A percentile compares a stretch with the other conserved stretches of the same genome.
Conservation (phyloP, 805 yeast genomes). For the Clavispora vitiphila region DNA sequence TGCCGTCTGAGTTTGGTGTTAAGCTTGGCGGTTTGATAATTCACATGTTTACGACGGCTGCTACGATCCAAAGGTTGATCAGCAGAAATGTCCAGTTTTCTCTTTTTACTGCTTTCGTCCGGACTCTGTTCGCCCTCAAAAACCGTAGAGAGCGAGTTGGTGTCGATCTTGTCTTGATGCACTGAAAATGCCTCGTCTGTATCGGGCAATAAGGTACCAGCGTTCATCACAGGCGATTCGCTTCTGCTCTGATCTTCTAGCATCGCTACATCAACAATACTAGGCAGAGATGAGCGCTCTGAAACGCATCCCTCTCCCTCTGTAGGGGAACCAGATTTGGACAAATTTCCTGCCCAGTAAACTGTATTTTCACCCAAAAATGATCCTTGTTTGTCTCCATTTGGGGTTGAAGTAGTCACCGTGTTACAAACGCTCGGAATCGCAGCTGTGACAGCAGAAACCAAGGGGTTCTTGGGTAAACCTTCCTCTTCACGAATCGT, state of each 20-base stretch:
- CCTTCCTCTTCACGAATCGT: constrained; percentile 39
- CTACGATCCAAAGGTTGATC: background rate
- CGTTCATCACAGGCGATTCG: background rate
- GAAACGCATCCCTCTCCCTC: background rate
- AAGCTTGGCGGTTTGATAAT: background rate
- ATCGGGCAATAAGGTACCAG: background rate
- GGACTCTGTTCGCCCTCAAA: background rate
- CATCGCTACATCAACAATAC: background rate
- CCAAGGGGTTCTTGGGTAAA: constrained; percentile 18
- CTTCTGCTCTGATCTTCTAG: background rate
- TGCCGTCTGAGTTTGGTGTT: background rate
- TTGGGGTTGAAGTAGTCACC: constrained; percentile 17
- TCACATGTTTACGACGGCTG: background rate
- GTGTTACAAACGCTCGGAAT: constrained; percentile 5
- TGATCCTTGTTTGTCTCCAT: background rate
- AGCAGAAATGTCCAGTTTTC: background rate
- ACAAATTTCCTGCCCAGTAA: background rate
- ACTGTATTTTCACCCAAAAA: background rate
- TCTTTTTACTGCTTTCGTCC: background rate
- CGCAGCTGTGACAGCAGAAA: constrained; percentile 10
- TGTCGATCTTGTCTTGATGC: background rate
- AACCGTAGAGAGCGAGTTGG: background rate
- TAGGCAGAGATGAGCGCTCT: background rate
- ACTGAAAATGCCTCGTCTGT: background rate
- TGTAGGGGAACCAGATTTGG: background rate